Evolutionary conservation across 768 basidiomycete species (phyloP).

Genomic region (Boletus speciosus): DNA sequence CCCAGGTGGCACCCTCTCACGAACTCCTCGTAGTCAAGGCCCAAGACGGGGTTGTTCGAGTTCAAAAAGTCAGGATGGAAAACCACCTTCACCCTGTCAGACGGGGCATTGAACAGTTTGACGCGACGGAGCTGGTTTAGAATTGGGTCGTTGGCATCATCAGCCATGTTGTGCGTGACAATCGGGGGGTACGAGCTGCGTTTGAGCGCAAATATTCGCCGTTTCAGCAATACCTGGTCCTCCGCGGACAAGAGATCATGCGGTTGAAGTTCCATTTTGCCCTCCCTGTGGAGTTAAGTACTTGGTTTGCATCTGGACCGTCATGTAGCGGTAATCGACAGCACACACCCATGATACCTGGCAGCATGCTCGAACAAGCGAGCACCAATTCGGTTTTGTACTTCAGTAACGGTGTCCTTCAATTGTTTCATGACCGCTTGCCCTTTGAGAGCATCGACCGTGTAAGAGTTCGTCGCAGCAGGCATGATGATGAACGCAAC

Average conservation of each 20-base stretch:
- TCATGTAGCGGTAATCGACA: not conserved
- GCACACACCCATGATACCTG: constrained; percentile 78
- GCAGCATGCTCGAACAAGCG: constrained; percentile 93
- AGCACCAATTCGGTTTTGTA: constrained; percentile 89
- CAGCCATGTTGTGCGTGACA: constrained; percentile 98
- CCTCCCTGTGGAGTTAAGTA: constrained; percentile 46
- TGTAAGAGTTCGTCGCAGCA: constrained; percentile 93
- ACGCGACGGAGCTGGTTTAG: constrained; percentile 93
- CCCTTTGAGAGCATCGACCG: constrained; percentile 93
- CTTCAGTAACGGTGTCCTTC: constrained; percentile 92
- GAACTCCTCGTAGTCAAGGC: constrained; percentile 98
- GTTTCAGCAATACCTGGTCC: constrained; percentile 92
- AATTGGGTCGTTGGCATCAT: constrained; percentile 89
- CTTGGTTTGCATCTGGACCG: not conserved
- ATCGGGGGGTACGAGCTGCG: constrained; percentile 93
- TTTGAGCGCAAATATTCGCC: constrained; percentile 94
- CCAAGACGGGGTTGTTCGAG: constrained; percentile 95
- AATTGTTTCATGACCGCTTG: constrained; percentile 98
- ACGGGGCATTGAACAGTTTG: constrained; percentile 83
- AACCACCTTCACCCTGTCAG: constrained; percentile 93
- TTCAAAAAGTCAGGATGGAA: constrained; percentile 99
- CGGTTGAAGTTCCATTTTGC: constrained; percentile 69
- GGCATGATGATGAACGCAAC: constrained; percentile 99
- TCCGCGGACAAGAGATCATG: constrained; percentile 81
- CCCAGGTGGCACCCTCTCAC: constrained; percentile 97